These are phyloP conservation scores for Beta vulgaris DNA, from an alignment of 148 eudicot genomes.

Conservation along the genomic window DNA sequence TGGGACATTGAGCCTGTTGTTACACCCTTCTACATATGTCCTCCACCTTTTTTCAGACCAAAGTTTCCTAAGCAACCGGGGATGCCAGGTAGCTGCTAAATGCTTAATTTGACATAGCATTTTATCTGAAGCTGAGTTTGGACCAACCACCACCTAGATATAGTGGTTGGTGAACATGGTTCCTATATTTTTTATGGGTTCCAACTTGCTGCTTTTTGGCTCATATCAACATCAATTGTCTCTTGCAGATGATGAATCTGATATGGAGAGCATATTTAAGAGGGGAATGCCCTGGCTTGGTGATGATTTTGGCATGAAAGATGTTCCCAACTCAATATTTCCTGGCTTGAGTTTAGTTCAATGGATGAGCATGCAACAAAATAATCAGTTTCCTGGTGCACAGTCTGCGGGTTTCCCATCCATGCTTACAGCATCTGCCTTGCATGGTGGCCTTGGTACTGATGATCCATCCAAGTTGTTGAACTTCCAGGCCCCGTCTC, in stretches of 20 bases:
- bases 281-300: slow-evolving; percentile 93
- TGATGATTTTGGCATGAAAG: slow-evolving; percentile 76
- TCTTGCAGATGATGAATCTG: slow-evolving; percentile 68
- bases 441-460: slow-evolving; percentile 40
- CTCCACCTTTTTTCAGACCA: slow-evolving; percentile 94
- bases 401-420: slow-evolving; percentile 59
- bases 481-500: slow-evolving; percentile 69
- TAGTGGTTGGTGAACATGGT: background rate
- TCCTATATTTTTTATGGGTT: background rate
- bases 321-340: slow-evolving; percentile 70
- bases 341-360: slow-evolving; percentile 92
- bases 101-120: background rate
- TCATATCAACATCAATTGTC: background rate
- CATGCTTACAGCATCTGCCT: slow-evolving; percentile 44
- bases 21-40: slow-evolving; percentile 94
- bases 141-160: background rate
- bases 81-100: slow-evolving; percentile 54
- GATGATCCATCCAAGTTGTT: slow-evolving; percentile 84
- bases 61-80: slow-evolving; percentile 84
- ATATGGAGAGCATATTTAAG: slow-evolving; percentile 65
- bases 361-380: slow-evolving; percentile 99
- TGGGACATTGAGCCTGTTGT: slow-evolving; percentile 98
- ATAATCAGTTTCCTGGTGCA: slow-evolving; percentile 56
- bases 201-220: background rate
- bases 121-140: background rate